phyloP scores from a whole-genome alignment of 2,329 filamentous ascomycete genomes.

The Paecilomyces formosus region DNA sequence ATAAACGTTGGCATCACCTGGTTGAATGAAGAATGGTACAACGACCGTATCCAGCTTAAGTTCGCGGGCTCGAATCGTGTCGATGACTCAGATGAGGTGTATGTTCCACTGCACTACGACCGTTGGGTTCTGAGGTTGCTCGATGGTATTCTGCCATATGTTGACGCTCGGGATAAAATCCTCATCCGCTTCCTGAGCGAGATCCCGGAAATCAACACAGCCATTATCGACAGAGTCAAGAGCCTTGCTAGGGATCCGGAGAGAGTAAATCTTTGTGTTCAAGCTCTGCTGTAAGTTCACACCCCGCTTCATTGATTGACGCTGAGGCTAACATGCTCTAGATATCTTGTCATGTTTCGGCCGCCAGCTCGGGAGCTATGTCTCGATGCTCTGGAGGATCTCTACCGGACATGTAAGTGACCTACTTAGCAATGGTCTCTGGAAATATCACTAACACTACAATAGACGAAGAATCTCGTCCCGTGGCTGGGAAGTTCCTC shows the following conservation, averaged over 20 bases:
- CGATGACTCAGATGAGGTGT: slow-evolving; percentile 41
- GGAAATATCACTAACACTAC: slow-evolving; percentile 3
- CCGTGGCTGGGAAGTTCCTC: slow-evolving; percentile 47
- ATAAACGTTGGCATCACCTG: slow-evolving; percentile 88
- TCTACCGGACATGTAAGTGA: slow-evolving; percentile 48
- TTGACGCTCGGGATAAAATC: slow-evolving; percentile 86
- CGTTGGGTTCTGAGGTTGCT: slow-evolving; percentile 74
- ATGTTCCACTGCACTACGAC: slow-evolving; percentile 57
- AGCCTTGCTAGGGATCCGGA: slow-evolving; percentile 58
- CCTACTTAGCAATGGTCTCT: background rate
- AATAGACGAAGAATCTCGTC: slow-evolving; percentile 40
- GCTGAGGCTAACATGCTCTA: slow-evolving; percentile 14
- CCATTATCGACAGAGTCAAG: slow-evolving; percentile 65
- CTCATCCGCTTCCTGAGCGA: slow-evolving; percentile 88
- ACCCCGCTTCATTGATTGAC: slow-evolving; percentile 8
- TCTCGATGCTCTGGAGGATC: slow-evolving; percentile 50
- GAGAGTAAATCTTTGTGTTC: slow-evolving; percentile 51
- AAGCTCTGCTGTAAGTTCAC: slow-evolving; percentile 46
- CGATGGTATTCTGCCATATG: slow-evolving; percentile 80
- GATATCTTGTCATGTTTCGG: slow-evolving; percentile 52
- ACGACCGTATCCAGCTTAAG: slow-evolving; percentile 58
- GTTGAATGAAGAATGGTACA: slow-evolving; percentile 98
- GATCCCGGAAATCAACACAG: slow-evolving; percentile 68
- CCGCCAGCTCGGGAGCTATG: slow-evolving; percentile 52
- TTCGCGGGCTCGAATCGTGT: slow-evolving; percentile 36